These are phyloP conservation scores for Gnetum montanum DNA, from an alignment of 75 land plant genomes.

Conservation along the genomic window DNA sequence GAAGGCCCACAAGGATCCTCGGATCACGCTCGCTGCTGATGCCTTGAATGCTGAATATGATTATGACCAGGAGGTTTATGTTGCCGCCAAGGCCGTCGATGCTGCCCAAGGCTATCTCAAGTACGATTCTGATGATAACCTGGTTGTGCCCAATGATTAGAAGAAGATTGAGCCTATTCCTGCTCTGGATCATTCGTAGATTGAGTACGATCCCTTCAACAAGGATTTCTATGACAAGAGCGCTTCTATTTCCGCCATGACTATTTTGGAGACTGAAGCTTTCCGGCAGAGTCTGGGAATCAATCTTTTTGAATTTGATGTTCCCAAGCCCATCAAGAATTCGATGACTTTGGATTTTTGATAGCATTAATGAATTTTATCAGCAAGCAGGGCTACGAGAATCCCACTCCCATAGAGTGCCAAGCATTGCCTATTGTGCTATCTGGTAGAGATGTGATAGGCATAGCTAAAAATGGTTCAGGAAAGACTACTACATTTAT, in stretches of 20 bases:
- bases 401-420: constrained; percentile 89
- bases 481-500: constrained; percentile 99
- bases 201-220: constrained; percentile 75
- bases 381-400: constrained; percentile 89
- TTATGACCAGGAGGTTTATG: constrained; percentile 98
- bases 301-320: constrained; percentile 92
- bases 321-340: constrained; percentile 71
- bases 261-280: constrained; percentile 64
- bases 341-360: constrained; percentile 88
- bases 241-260: constrained; percentile 88
- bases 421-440: constrained; percentile 83
- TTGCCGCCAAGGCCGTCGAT: constrained; percentile 96
- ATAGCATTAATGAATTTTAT: constrained; percentile 66
- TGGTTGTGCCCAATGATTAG: constrained; percentile 42
- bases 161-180: constrained; percentile 87
- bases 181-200: constrained; percentile 62
- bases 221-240: constrained; percentile 96
- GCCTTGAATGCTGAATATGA: constrained; percentile 90
- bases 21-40: constrained; percentile 78
- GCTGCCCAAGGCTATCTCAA: constrained; percentile 80
- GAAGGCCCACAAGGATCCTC: constrained; percentile 71
- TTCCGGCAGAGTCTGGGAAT: constrained; percentile 67
- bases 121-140: constrained; percentile 96
- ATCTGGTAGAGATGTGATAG: constrained; percentile 95
- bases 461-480: constrained; percentile 98